Evolutionary conservation across 139 green algal species (phyloP).

Genomic region (Chlamydomonas asymmetrica): DNA sequence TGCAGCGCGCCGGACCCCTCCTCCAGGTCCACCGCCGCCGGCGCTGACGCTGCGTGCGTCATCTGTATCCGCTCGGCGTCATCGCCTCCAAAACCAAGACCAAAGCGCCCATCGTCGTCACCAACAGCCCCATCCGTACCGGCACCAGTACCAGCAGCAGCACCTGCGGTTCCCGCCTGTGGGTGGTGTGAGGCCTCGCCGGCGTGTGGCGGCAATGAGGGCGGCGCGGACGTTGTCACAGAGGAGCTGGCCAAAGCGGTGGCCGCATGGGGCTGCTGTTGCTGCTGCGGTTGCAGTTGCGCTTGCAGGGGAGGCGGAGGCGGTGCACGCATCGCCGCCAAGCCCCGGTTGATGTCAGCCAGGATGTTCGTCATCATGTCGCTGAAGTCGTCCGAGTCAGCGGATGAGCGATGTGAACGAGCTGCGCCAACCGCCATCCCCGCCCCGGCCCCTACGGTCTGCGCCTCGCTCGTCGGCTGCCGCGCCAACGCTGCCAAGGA

Average conservation of each 20-base stretch:
- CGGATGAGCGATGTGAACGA: too few species aligned
- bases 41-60: neutral
- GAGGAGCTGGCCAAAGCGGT: too few species aligned
- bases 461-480: too few species aligned
- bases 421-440: too few species aligned
- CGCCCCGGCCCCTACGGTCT: too few species aligned
- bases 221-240: too few species aligned
- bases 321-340: neutral
- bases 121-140: neutral
- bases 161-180: neutral
- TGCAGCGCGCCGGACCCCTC: neutral
- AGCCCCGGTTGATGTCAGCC: slow-evolving; percentile 6
- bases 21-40: neutral
- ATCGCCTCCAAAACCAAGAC: neutral
- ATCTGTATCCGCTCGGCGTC: neutral
- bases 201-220: too few species aligned
- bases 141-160: neutral
- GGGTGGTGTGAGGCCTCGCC: too few species aligned
- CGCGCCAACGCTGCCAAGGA: too few species aligned
- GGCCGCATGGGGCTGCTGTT: neutral
- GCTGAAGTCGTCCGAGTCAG: slow-evolving; percentile 9
- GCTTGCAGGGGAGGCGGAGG: neutral
- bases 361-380: slow-evolving; percentile 11
- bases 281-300: neutral
- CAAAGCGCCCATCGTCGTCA: neutral